Base-by-base conservation (phyloP, 192 early-diverging fungal genomes). In the Rhizophlyctis rosea region DNA sequence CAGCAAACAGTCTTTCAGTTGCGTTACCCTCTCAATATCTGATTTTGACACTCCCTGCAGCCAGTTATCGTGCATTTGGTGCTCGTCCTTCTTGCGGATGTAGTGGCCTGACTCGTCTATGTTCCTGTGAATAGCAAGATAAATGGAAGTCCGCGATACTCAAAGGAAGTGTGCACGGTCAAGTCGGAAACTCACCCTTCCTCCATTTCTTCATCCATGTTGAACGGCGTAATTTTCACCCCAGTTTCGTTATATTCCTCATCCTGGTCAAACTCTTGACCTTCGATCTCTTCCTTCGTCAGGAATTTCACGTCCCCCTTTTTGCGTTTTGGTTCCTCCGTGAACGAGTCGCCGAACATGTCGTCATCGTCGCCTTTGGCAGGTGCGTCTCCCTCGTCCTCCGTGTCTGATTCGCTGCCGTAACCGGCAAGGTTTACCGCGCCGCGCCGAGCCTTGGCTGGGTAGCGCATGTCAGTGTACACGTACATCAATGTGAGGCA, bases 191-290 rank as follows among this genome's bases (percentile, higher is more conserved):
- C 68, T 34, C 39, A 75, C 70, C 81, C 82, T 59, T 84, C 80
- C 34, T 83, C 69, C 55, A 84, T 29, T 61, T 84, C 82, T 32
- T 82, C 61, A 39, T 82, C 71, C 82, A 84, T 82, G 58, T 84
- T 83, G 56, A 84, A 83, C 9, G 76, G 75, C 53, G 72, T 76
- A 21, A 84, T 75, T 54, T 72, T 70, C 34, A 72, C 63, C 24
- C 53, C 75, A n/a, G 27, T 61, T 29, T 36, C 63, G n/a, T 68
- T 49, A 11, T 55, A 64, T 23, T 73, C 70, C 4, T 18, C 27
- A 52, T 66, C 67, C 4, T 50, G 49, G 18, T 54, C 69, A 47
- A 28, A 72, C 5, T 61, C 62, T 27, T 68, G 69, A 35, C 59
- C 54, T 27, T 71, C 69, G 13, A 60, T 68, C 4, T 67, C 54